phyloP scores from a whole-genome alignment of 2,329 filamentous ascomycete genomes.

The Aquanectria penicillioides region DNA sequence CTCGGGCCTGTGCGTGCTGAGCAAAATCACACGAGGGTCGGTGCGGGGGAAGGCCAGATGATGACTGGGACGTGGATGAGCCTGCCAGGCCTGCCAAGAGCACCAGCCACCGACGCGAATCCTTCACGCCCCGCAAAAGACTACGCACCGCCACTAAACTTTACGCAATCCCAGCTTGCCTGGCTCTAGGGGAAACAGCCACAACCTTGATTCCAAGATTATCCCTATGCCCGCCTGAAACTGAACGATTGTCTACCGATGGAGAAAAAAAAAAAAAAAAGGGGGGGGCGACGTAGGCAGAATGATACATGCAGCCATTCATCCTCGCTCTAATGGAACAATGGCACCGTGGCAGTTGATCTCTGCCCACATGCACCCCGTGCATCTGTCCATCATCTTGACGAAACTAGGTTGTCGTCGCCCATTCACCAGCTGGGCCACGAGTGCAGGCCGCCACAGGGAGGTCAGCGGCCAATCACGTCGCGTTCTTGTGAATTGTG shows the following conservation, averaged over 20 bases:
- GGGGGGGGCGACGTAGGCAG: too few species aligned
- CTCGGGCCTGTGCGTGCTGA: too few species aligned
- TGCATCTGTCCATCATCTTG: not conserved
- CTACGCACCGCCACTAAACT: constrained; percentile 19
- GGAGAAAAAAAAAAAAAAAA: too few species aligned
- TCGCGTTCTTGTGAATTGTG: not conserved
- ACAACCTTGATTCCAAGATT: not conserved
- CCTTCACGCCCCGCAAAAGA: not conserved
- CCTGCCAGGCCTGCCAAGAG: not conserved
- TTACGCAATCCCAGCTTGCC: constrained; percentile 17
- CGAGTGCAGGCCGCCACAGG: constrained; percentile 5
- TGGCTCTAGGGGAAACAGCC: not conserved
- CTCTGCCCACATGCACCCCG: not conserved
- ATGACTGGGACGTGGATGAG: not conserved
- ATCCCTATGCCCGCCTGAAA: not conserved
- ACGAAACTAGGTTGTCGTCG: not conserved
- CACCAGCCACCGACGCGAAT: constrained; percentile 24
- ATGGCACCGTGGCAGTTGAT: constrained; percentile 1
- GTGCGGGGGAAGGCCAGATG: constrained; percentile 4
- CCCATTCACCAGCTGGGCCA: not conserved
- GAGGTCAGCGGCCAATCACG: constrained; percentile 10
- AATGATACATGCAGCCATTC: too few species aligned
- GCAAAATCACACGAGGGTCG: not conserved
- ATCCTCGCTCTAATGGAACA: too few species aligned
- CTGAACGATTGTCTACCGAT: too few species aligned